phyloP scores from a whole-genome alignment of 2,329 filamentous ascomycete genomes.

The Botrytis porri region DNA sequence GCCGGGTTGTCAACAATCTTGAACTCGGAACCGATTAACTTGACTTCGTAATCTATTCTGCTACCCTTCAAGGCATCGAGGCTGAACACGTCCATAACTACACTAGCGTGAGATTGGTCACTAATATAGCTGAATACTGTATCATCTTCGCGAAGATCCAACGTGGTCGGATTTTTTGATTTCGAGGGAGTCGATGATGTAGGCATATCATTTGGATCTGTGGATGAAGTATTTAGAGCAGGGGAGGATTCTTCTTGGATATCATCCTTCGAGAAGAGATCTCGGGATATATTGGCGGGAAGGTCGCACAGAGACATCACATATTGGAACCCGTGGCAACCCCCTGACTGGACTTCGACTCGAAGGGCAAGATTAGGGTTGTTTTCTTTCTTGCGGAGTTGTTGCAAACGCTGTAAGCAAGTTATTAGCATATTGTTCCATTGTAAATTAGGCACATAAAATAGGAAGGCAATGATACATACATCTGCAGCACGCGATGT shows the following conservation, averaged over 20 bases:
- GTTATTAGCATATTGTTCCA: background rate
- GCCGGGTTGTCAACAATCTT: slow-evolving; percentile 92
- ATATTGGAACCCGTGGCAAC: slow-evolving; percentile 98
- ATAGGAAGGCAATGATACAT: slow-evolving; percentile 33
- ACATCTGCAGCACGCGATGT: slow-evolving; percentile 79
- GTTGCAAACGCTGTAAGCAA: slow-evolving; percentile 37
- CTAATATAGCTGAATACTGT: slow-evolving; percentile 73
- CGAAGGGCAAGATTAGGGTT: slow-evolving; percentile 85
- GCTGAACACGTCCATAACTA: slow-evolving; percentile 85
- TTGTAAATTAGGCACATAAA: no score
- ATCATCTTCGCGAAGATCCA: slow-evolving; percentile 68
- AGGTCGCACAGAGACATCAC: slow-evolving; percentile 79
- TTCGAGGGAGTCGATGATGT: background rate
- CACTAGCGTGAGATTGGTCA: slow-evolving; percentile 61
- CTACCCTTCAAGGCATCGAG: slow-evolving; percentile 87
- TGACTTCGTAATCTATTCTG: slow-evolving; percentile 94
- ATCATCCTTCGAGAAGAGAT: background rate
- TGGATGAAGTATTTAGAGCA: slow-evolving; percentile 25
- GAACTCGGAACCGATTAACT: slow-evolving; percentile 92
- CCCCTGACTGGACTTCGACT: slow-evolving; percentile 87
- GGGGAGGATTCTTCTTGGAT: slow-evolving; percentile 23
- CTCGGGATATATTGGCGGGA: slow-evolving; percentile 39
- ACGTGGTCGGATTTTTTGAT: slow-evolving; percentile 23
- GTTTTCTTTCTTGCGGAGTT: slow-evolving; percentile 56
- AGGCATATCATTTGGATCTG: slow-evolving; percentile 25